phyloP scores from a whole-genome alignment of 2,329 filamentous ascomycete genomes.

The Microdochium trichocladiopsis region DNA sequence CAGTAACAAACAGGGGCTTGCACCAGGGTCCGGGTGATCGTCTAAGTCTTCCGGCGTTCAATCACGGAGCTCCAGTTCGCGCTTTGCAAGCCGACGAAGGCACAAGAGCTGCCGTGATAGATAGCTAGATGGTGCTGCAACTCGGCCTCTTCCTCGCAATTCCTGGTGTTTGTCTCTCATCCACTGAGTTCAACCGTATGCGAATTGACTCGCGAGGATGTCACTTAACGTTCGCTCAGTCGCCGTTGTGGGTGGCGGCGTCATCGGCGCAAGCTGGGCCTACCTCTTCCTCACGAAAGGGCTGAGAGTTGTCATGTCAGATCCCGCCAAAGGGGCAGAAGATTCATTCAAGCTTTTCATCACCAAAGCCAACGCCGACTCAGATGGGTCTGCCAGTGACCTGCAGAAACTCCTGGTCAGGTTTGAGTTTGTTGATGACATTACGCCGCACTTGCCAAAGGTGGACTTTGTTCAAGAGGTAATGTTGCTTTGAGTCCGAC shows the following conservation, averaged over 20 bases:
- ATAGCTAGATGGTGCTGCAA: no score
- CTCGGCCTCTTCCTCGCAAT: no score
- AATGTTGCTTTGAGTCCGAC: background rate
- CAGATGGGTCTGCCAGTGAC: constrained; percentile 4
- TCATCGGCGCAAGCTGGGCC: constrained; percentile 7
- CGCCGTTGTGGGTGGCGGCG: constrained; percentile 5
- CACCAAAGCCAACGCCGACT: constrained; percentile 5
- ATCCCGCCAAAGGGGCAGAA: constrained; percentile 5
- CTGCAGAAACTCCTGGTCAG: constrained; percentile 6
- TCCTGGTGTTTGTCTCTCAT: no score
- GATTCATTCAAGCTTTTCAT: constrained; percentile 3
- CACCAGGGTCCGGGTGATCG: no score
- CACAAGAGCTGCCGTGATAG: no score
- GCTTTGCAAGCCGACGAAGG: no score
- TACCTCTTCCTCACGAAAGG: constrained; percentile 5
- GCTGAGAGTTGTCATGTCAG: constrained; percentile 5
- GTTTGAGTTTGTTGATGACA: constrained; percentile 7
- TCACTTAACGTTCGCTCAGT: no score
- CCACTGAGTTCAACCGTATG: no score
- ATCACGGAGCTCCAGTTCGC: no score
- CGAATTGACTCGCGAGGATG: no score
- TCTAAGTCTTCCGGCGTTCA: no score
- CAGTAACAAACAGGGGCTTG: no score
- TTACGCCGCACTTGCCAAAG: constrained; percentile 3
- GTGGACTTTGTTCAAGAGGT: constrained; percentile 10